Percentiles rank a stretch among this genome's conserved stretches.
phyloP scores from a whole-genome alignment of 1,284 basidiomycete species.

The Schizopora paradoxa region DNA sequence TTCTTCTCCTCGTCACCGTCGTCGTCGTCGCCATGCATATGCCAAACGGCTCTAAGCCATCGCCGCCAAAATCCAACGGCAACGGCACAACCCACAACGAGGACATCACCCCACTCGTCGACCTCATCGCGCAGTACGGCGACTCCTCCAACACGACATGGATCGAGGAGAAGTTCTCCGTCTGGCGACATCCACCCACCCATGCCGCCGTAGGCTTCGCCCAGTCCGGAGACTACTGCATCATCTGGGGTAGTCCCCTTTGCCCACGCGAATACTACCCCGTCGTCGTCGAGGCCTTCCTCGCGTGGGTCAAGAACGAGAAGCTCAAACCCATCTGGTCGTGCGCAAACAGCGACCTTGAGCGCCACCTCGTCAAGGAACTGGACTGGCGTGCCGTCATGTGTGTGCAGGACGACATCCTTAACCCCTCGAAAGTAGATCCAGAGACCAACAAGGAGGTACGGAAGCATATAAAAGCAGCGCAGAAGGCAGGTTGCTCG shows the following conservation, averaged over 20 bases:
- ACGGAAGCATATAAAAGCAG: conserved; percentile 42
- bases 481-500: conserved; percentile 44
- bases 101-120: conserved; percentile 10
- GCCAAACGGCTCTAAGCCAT: no score
- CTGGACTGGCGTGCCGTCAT: conserved; percentile 47
- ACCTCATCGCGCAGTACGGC: conserved; percentile 50
- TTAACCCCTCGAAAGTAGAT: conserved; percentile 39
- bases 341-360: conserved; percentile 39
- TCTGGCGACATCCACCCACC: conserved; percentile 43
- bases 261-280: conserved; percentile 39
- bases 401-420: conserved; percentile 47
- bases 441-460: conserved; percentile 38
- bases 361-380: conserved; percentile 40
- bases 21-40: no score
- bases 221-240: conserved; percentile 23
- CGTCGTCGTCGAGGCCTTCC: conserved; percentile 38
- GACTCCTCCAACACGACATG: conserved; percentile 52
- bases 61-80: conserved; percentile 1
- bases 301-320: conserved; percentile 31
- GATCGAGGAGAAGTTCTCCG: conserved; percentile 48
- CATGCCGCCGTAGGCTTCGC: conserved; percentile 47
- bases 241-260: conserved; percentile 41
- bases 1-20: no score
- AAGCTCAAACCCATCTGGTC: conserved; percentile 47
- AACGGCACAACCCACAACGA: neutral